Evolutionary conservation across 805 yeast genomes (phyloP), one percentile per base, ranked within the genome.

Genomic region (Cyberlindnera nakhonratchasimensis): DNA sequence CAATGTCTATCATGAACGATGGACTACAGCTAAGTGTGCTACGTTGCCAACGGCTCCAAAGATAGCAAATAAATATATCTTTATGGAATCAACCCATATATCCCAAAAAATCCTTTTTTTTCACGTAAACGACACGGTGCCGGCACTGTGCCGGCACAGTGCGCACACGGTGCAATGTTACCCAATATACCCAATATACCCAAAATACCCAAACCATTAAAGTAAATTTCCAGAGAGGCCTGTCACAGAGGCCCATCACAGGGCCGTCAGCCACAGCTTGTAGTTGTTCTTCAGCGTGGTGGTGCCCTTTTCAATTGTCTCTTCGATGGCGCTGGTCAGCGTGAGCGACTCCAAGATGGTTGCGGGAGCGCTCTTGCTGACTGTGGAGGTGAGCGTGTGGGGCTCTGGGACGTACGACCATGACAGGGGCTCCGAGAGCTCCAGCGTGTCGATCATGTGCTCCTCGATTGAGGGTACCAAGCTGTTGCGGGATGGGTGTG

Each of bases 251-350:
- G n/a, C n/a, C n/a, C n/a, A n/a, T n/a, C n/a, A n/a, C n/a, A n/a
- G n/a, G n/a, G 40, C 32, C 20, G 39, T 22, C 10, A 56, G 33
- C 61, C 61, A 57, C 19, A 52, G 36, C 52, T 57, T 51, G 49
- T 57, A 57, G 47, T 57, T 57, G 47, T 51, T 52, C 50, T 54
- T 51, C 38, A 57, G 32, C 24, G 55, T 42, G 14, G 22, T 43
- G 7, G 58, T 35, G 6, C 58, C 59, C 45, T 55, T 50, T n/a
- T 26, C 30, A 31, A 53, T 54, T 9, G 54, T 50, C 29, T 50
- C 43, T 19, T 46, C 49, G 17, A 55, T 50, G 34, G 30, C 50
- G 16, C 39, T 38, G 18, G 34, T 17, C 9, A 37, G 28, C 21
- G 26, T 25, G 21, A 35, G 34, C 8, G 43, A 30, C 11, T 39